These are phyloP conservation scores for Jasminum sambac DNA, from an alignment of 257 asterid species.

Conservation along the genomic window DNA sequence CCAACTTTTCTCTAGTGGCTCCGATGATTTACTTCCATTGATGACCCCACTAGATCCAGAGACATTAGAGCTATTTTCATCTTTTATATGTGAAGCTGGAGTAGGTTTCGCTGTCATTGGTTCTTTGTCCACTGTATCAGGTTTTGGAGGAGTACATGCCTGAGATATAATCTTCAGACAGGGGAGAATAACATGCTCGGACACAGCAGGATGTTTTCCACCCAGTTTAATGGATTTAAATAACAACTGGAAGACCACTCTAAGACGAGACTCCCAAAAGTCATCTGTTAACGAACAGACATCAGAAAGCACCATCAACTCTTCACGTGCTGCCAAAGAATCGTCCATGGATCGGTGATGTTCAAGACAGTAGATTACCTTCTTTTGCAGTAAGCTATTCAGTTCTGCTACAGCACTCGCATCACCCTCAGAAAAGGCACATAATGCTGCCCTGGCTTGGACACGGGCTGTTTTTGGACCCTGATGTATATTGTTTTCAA, in stretches of 20 bases:
- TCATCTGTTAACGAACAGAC: constrained; percentile 94
- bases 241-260: constrained; percentile 88
- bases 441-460: constrained; percentile 96
- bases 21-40: constrained; percentile 55
- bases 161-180: constrained; percentile 91
- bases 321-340: constrained; percentile 93
- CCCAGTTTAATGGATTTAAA: constrained; percentile 95
- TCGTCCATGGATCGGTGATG: constrained; percentile 98
- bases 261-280: constrained; percentile 93
- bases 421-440: constrained; percentile 98
- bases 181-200: constrained; percentile 95
- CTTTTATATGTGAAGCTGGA: constrained; percentile 55
- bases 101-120: constrained; percentile 58
- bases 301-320: constrained; percentile 86
- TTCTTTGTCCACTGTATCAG: constrained; percentile 83
- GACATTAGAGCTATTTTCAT: constrained; percentile 50
- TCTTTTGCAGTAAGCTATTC: constrained; percentile 84
- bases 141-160: constrained; percentile 98
- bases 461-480: constrained; percentile 98
- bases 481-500: constrained; percentile 96
- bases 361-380: constrained; percentile 91
- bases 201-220: constrained; percentile 97
- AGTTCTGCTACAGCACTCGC: constrained; percentile 82
- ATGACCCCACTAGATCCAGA: constrained; percentile 58
- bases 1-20: constrained; percentile 69